phyloP scores from a whole-genome alignment of 2,329 filamentous ascomycete species.

The Venturiaceae sp. region DNA sequence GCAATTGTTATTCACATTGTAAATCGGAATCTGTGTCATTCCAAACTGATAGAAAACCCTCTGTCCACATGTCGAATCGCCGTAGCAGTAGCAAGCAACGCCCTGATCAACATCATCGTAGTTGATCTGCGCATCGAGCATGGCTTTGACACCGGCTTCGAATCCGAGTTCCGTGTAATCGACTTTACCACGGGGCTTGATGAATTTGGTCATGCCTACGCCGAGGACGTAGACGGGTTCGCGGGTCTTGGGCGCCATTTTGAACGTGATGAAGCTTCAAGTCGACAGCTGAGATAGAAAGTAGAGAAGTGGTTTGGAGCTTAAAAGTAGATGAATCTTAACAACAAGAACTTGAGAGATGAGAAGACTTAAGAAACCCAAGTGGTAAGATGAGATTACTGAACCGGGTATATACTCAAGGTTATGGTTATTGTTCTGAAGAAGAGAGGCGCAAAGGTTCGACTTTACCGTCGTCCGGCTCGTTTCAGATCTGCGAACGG shows the following conservation, averaged over 20 bases:
- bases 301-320: background rate
- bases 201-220: slow-evolving; percentile 98
- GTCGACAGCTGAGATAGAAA: background rate
- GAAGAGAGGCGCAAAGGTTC: background rate
- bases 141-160: slow-evolving; percentile 82
- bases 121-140: slow-evolving; percentile 76
- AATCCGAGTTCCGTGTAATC: slow-evolving; percentile 93
- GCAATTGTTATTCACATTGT: slow-evolving; percentile 99
- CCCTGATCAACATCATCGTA: slow-evolving; percentile 96
- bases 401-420: background rate
- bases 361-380: background rate
- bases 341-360: background rate
- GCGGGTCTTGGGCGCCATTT: slow-evolving; percentile 39
- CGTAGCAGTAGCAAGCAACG: slow-evolving; percentile 96
- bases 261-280: too few species aligned
- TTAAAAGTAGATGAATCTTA: background rate
- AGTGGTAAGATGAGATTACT: background rate
- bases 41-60: slow-evolving; percentile 98
- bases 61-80: slow-evolving; percentile 89
- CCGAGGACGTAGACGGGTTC: slow-evolving; percentile 76
- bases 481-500: background rate
- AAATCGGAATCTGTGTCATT: slow-evolving; percentile 91
- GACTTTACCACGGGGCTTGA: slow-evolving; percentile 89
- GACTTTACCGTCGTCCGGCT: background rate
- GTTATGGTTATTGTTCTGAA: background rate